These are phyloP conservation scores for Claviceps monticola DNA, from an alignment of 2,329 filamentous ascomycete genomes.

Conservation along the genomic window DNA sequence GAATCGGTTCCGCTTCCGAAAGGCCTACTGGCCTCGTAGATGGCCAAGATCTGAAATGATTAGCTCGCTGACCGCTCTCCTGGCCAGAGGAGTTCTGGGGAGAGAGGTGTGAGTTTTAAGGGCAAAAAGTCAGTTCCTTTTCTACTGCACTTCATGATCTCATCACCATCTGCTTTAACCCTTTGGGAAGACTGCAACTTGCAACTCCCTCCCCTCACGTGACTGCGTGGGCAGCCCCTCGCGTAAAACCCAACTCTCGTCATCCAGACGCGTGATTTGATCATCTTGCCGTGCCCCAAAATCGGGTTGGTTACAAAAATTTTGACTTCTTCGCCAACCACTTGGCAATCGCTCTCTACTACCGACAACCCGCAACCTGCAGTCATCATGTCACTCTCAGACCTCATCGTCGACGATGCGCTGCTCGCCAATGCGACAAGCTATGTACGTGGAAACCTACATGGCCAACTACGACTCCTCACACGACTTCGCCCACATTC, in stretches of 20 bases:
- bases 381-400: conserved; percentile 1
- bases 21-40: too few relatives aligned
- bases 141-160: too few relatives aligned
- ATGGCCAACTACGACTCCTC: conserved; percentile 73
- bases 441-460: conserved; percentile 57
- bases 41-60: too few relatives aligned
- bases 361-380: not conserved
- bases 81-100: too few relatives aligned
- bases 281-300: too few relatives aligned
- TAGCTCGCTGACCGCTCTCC: too few relatives aligned
- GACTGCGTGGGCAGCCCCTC: not conserved
- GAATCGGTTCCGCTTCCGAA: too few relatives aligned
- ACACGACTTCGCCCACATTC: conserved; percentile 77
- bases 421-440: conserved; percentile 42
- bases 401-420: conserved; percentile 20
- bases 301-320: too few relatives aligned
- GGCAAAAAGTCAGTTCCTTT: too few relatives aligned
- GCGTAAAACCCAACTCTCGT: not conserved
- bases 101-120: too few relatives aligned
- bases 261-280: not conserved
- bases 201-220: not conserved
- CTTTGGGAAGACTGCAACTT: not conserved
- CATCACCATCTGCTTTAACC: too few relatives aligned
- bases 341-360: not conserved
- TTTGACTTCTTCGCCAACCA: too few relatives aligned